A percentile compares a stretch with the other conserved stretches of the same genome.
Evolutionary conservation across 2,329 filamentous ascomycete genomes (phyloP).

Genomic region (Pseudocercospora cruenta): DNA sequence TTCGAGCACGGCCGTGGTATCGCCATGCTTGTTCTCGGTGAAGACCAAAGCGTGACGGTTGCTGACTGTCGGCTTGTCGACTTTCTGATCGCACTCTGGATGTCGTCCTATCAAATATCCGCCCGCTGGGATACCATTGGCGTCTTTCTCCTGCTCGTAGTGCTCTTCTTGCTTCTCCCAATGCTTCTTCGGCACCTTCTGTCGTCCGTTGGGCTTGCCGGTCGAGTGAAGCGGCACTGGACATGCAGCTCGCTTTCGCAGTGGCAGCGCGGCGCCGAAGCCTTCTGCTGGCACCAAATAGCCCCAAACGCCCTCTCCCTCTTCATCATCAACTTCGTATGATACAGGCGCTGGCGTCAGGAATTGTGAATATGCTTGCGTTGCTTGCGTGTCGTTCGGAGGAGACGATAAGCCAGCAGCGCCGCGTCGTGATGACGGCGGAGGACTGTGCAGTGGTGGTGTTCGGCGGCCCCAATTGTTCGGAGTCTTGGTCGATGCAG

Average conservation of each 20-base stretch:
- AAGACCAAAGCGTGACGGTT: slow-evolving; percentile 80
- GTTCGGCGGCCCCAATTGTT: slow-evolving; percentile 42
- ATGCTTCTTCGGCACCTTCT: slow-evolving; percentile 53
- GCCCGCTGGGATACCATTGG: slow-evolving; percentile 66
- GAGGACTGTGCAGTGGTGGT: slow-evolving; percentile 42
- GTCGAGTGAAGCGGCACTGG: slow-evolving; percentile 55
- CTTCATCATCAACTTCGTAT: slow-evolving; percentile 84
- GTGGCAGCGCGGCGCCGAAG: slow-evolving; percentile 62
- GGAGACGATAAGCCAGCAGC: slow-evolving; percentile 60
- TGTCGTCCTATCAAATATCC: slow-evolving; percentile 93
- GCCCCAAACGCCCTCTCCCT: slow-evolving; percentile 88
- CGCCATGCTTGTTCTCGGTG: slow-evolving; percentile 61
- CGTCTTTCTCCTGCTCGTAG: slow-evolving; percentile 57
- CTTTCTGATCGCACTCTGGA: slow-evolving; percentile 76
- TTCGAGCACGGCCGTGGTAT: slow-evolving; percentile 74
- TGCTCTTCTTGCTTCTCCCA: slow-evolving; percentile 66
- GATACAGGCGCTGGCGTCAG: slow-evolving; percentile 70
- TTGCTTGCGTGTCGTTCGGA: slow-evolving; percentile 65
- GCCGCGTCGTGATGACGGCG: slow-evolving; percentile 39
- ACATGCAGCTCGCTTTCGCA: slow-evolving; percentile 75
- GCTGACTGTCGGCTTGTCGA: slow-evolving; percentile 79
- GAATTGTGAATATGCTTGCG: slow-evolving; percentile 77
- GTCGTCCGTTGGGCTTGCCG: slow-evolving; percentile 43
- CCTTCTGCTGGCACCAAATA: slow-evolving; percentile 81
- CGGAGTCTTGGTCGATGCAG: slow-evolving; percentile 10